Evolutionary conservation across 1,139 yeast genomes (phyloP), one percentile per base, ranked within the genome.

Genomic region (Lodderomyces theae): DNA sequence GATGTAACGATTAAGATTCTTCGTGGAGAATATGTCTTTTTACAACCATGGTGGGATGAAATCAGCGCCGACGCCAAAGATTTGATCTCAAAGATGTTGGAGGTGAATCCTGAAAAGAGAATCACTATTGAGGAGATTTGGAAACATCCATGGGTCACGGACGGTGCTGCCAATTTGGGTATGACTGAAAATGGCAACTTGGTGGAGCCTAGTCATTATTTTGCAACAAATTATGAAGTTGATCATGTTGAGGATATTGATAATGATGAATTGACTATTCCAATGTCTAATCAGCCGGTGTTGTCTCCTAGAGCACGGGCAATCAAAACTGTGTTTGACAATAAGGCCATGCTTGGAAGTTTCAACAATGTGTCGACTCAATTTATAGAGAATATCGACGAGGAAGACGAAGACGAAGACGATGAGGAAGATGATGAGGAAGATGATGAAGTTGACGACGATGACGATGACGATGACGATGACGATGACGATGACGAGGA

Each of bases 11-110:
- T 77, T 51, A 89, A 89, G 59, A 95, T 90, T 34, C 80, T 94
- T 10, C 72, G 72, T 41, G 97, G 97, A 21, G 86, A 87, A 52
- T 90, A 75, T 58, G 82, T 86, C 12, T 90, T 89, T 59, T 67
- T 90, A 44, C 70, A 80, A 43, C 97, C 97, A 0, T 90, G 97
- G 97, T 90, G 97, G 97, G 97, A 90, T 61, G 96, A 90, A 53
- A 85, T 90, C 33, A 77, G 87, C 45, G 59, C 54, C 31, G 87
- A 84, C 16, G 97, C 96, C 6, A 88, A 88, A 60, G 74, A 77
- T 50, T 60, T 85, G 42, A 78, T 84, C 9, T 57, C 72, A 3
- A 69, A 66, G 34, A 70, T 85, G 63, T 63, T 85, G 50, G 71
- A 71, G 5, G 57, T 77, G 3, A 74, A 87, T 50, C 95, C 96